These are phyloP conservation scores for Alisma plantagoaquatica DNA, from an alignment of 106 monocot species.

Conservation along the genomic window DNA sequence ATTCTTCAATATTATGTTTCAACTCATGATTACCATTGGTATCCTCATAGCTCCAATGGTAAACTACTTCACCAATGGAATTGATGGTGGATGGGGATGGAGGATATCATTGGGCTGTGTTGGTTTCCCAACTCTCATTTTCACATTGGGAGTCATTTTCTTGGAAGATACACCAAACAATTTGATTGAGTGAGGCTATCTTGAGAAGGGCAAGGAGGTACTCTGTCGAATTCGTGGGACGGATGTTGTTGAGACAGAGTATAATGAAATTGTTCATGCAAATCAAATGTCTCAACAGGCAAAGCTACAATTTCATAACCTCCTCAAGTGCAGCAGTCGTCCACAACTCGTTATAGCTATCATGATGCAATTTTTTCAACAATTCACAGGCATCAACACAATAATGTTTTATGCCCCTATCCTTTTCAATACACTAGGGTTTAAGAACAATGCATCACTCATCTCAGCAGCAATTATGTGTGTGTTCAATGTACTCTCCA, in stretches of 20 bases:
- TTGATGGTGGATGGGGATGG: conserved; percentile 26
- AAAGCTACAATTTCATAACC: conserved; percentile 17
- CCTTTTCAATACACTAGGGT: conserved; percentile 12
- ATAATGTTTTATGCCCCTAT: conserved; percentile 18
- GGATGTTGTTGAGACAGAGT: conserved; percentile 10
- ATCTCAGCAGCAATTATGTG: conserved; percentile 7
- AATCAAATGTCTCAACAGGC: conserved; percentile 4
- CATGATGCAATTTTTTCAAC: conserved; percentile 12
- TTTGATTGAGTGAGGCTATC: conserved; percentile 15
- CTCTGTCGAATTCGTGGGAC: conserved; percentile 7
- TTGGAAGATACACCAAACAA: conserved; percentile 11
- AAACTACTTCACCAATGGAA: conserved; percentile 26
- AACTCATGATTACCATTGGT: conserved; percentile 38
- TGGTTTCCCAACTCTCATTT: conserved; percentile 29
- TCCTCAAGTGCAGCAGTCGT: conserved; percentile 9
- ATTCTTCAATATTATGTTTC: conserved; percentile 46
- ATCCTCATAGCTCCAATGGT: conserved; percentile 40
- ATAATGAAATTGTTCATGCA: conserved; percentile 7
- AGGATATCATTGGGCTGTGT: conserved; percentile 36
- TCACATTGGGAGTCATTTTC: conserved; percentile 8
- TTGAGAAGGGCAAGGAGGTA: neutral
- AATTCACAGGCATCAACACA: conserved; percentile 18
- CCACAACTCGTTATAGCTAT: conserved; percentile 20
- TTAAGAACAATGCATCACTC: conserved; percentile 8
- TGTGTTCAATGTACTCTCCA: conserved; percentile 10